Conservation (phyloP, 2,329 filamentous ascomycete genomes). For the Curvularia lunata region DNA sequence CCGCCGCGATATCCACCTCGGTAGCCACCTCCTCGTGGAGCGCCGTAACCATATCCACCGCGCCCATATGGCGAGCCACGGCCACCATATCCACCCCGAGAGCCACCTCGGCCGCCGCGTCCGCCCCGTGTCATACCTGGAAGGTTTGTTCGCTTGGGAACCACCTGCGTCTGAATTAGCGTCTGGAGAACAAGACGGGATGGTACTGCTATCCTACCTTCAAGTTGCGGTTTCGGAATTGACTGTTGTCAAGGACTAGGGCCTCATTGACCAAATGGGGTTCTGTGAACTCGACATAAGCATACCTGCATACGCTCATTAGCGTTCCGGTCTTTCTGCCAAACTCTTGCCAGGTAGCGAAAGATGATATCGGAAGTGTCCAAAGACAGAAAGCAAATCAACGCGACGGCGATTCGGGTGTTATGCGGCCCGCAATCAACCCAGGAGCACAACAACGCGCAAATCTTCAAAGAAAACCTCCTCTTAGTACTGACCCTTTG, state of each 20-base stretch:
- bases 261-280: conserved; percentile 91
- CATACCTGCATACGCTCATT: conserved; percentile 73
- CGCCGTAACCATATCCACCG: conserved; percentile 29
- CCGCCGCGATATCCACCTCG: conserved; percentile 47
- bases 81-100: conserved; percentile 53
- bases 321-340: conserved; percentile 61
- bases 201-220: conserved; percentile 67
- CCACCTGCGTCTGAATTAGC: conserved; percentile 60
- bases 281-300: conserved; percentile 98
- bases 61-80: conserved; percentile 59
- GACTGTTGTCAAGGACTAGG: conserved; percentile 92
- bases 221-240: conserved; percentile 92
- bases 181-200: conserved; percentile 16
- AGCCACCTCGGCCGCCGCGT: conserved; percentile 63
- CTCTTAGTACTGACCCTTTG: conserved; percentile 80
- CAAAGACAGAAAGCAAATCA: neutral
- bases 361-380: conserved; percentile 29
- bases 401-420: conserved; percentile 1
- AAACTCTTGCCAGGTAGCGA: conserved; percentile 65
- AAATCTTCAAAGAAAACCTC: conserved; percentile 42
- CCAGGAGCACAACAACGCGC: conserved; percentile 1
- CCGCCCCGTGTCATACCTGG: conserved; percentile 90
- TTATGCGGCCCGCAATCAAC: conserved; percentile 3
- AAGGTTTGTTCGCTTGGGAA: conserved; percentile 94
- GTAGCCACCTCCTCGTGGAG: conserved; percentile 53